These are phyloP conservation scores for Gonapodya sp. DNA, from an alignment of 192 early-diverging fungal species.

Conservation along the genomic window DNA sequence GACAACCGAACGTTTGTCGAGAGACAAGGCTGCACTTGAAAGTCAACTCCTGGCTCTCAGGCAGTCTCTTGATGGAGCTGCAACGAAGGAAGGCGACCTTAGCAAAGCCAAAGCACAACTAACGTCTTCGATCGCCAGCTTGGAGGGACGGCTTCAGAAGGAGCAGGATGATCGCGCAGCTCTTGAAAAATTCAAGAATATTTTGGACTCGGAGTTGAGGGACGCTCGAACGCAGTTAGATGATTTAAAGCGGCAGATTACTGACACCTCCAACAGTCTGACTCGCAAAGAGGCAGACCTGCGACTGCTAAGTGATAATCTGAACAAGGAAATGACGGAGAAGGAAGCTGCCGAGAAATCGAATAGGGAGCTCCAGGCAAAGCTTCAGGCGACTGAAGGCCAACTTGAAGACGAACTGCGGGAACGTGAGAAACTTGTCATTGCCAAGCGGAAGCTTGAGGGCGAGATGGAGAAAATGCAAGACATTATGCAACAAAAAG, in stretches of 20 bases:
- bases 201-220: slow-evolving; percentile 29
- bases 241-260: slow-evolving; percentile 22
- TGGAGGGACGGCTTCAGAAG: slow-evolving; percentile 34
- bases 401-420: slow-evolving; percentile 33
- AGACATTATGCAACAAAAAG: slow-evolving; percentile 39
- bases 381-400: slow-evolving; percentile 24
- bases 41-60: slow-evolving; percentile 30
- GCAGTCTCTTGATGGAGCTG: slow-evolving; percentile 29
- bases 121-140: slow-evolving; percentile 27
- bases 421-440: background rate
- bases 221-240: slow-evolving; percentile 24
- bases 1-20: slow-evolving; percentile 21
- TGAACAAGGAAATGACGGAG: slow-evolving; percentile 26
- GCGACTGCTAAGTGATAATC: slow-evolving; percentile 21
- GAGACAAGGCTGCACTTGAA: slow-evolving; percentile 34
- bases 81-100: slow-evolving; percentile 31
- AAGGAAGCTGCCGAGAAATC: slow-evolving; percentile 39
- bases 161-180: slow-evolving; percentile 29
- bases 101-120: slow-evolving; percentile 37
- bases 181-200: slow-evolving; percentile 21
- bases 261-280: slow-evolving; percentile 32
- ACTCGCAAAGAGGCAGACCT: slow-evolving; percentile 37
- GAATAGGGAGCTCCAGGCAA: slow-evolving; percentile 32
- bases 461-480: slow-evolving; percentile 13
- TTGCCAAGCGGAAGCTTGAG: slow-evolving; percentile 11